Evolutionary conservation across 2,329 filamentous ascomycete species (phyloP).

Genomic region (Colletotrichum echinochloae): DNA sequence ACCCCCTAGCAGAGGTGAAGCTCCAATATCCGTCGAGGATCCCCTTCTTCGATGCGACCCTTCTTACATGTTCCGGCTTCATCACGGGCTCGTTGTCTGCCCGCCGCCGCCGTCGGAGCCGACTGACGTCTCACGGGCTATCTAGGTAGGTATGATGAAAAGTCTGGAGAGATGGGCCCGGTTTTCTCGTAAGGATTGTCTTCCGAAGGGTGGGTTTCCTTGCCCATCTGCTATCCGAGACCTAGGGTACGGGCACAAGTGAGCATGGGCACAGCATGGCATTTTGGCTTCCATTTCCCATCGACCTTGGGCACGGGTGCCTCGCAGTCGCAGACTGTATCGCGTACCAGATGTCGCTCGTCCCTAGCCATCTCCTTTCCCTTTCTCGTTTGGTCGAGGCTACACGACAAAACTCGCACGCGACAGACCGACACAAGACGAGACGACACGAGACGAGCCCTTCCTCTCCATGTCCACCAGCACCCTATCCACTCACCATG

Average conservation of each 20-base stretch:
- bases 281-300: slow-evolving; percentile 15
- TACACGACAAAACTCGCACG: slow-evolving; percentile 20
- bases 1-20: slow-evolving; percentile 17
- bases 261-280: slow-evolving; percentile 23
- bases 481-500: slow-evolving; percentile 3
- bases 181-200: slow-evolving; percentile 22
- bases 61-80: not conserved
- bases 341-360: not conserved
- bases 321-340: not conserved
- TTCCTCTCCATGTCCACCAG: not conserved
- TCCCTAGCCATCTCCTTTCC: not conserved
- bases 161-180: slow-evolving; percentile 33
- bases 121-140: not conserved
- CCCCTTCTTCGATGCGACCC: slow-evolving; percentile 20
- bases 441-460: slow-evolving; percentile 17
- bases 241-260: slow-evolving; percentile 23
- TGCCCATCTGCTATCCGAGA: slow-evolving; percentile 18
- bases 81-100: not conserved
- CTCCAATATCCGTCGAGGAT: slow-evolving; percentile 35
- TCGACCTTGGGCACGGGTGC: slow-evolving; percentile 1
- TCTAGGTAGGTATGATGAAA: too few relatives aligned
- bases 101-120: slow-evolving; percentile 17
- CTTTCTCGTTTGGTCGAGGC: not conserved
- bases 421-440: slow-evolving; percentile 23
- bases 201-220: slow-evolving; percentile 16